A percentile compares a stretch with the other conserved stretches of the same genome.
phyloP scores from a whole-genome alignment of 306 rosid species.

The Lathyrus oleraceus region DNA sequence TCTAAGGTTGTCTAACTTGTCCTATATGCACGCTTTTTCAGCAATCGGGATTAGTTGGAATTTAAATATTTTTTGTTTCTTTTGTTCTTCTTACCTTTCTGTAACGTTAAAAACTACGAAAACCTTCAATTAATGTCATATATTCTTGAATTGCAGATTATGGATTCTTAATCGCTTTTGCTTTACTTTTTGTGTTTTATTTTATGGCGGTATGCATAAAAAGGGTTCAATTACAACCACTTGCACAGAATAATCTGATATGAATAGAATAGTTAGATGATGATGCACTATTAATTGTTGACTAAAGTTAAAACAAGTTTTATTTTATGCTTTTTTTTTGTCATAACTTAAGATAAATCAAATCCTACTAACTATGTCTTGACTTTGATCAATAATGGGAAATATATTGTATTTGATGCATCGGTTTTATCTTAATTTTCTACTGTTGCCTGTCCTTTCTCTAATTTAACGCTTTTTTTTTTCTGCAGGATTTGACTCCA shows the following conservation, averaged over 20 bases:
- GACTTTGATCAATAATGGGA: conserved; percentile 2
- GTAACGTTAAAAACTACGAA: neutral
- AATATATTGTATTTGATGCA: conserved; percentile 7
- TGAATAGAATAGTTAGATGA: neutral
- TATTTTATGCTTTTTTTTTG: no score
- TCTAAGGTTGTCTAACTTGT: conserved; percentile 19
- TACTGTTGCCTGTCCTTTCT: neutral
- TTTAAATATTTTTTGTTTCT: neutral
- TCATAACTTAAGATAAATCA: no score
- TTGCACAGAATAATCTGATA: neutral
- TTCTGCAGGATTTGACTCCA: conserved; percentile 83
- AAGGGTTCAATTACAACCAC: neutral
- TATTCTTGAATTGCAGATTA: neutral
- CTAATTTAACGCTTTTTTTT: conserved; percentile 39
- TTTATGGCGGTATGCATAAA: neutral
- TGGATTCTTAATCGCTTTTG: conserved; percentile 3
- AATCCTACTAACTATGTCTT: conserved; percentile 1
- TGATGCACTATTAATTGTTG: neutral
- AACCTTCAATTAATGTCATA: neutral
- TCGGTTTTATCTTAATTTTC: conserved; percentile 5
- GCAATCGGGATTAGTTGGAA: conserved; percentile 5
- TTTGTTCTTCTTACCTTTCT: neutral
- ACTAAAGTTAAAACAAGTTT: neutral
- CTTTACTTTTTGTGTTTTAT: neutral
- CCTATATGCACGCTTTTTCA: neutral